Evolutionary conservation across 345 rosid genomes (phyloP).

Genomic region (Cardamine occulta): DNA sequence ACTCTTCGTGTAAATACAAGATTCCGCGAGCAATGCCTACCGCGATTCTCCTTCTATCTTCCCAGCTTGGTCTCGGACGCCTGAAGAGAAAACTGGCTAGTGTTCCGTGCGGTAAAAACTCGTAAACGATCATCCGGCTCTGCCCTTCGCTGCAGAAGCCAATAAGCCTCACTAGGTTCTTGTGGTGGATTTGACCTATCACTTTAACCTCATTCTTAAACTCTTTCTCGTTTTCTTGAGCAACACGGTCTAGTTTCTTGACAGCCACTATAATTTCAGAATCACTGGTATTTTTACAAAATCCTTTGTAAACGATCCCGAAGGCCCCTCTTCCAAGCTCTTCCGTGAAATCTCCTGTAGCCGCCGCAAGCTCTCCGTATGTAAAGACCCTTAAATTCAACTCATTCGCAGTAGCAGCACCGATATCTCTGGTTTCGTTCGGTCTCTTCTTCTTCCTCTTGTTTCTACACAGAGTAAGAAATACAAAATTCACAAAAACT

Average conservation of each 20-base stretch:
- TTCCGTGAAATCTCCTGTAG: slow-evolving; percentile 47
- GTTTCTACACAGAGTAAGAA: slow-evolving; percentile 1
- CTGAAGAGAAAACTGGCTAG: slow-evolving; percentile 46
- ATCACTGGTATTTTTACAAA: slow-evolving; percentile 27
- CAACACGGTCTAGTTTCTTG: slow-evolving; percentile 47
- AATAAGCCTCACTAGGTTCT: slow-evolving; percentile 52
- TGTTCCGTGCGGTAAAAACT: slow-evolving; percentile 33
- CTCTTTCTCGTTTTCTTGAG: slow-evolving; percentile 47
- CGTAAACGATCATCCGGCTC: slow-evolving; percentile 34
- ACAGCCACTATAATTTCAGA: slow-evolving; percentile 49
- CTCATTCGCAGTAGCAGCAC: slow-evolving; percentile 11
- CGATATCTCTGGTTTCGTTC: neutral
- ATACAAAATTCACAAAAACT: slow-evolving; percentile 10
- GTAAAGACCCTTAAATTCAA: slow-evolving; percentile 48
- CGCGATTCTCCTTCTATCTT: slow-evolving; percentile 42
- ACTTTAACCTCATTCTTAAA: slow-evolving; percentile 52
- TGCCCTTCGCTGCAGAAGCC: slow-evolving; percentile 50
- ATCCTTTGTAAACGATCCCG: slow-evolving; percentile 52
- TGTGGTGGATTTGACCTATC: slow-evolving; percentile 54
- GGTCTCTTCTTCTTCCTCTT: slow-evolving; percentile 1
- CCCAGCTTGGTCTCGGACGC: slow-evolving; percentile 49
- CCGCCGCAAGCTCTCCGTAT: slow-evolving; percentile 44
- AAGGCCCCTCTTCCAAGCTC: slow-evolving; percentile 55
- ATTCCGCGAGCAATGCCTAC: slow-evolving; percentile 35
- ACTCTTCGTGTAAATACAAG: slow-evolving; percentile 55